Percentiles rank a stretch among this genome's conserved stretches.
Evolutionary conservation across 306 rosid genomes (phyloP).

Genomic region (Ormosia emarginata): DNA sequence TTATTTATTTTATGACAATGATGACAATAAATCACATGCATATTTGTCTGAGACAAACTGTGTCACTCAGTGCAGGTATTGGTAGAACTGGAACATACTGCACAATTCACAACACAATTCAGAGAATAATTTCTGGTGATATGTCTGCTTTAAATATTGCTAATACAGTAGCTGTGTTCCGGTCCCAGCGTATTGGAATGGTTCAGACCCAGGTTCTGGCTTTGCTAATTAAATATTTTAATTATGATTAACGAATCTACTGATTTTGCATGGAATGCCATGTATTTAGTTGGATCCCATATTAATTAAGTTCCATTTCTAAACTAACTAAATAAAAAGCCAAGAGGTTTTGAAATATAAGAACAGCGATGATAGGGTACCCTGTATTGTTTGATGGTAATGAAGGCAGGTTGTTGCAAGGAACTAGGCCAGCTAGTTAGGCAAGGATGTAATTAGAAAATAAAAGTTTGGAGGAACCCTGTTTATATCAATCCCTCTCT

Average conservation of each 20-base stretch:
- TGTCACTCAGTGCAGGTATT: constrained; percentile 91
- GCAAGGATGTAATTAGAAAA: constrained; percentile 1
- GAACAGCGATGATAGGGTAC: background rate
- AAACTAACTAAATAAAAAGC: background rate
- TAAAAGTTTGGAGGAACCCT: background rate
- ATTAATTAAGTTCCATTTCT: constrained; percentile 6
- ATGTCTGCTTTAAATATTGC: constrained; percentile 80
- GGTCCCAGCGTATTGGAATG: constrained; percentile 96
- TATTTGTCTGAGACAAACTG: constrained; percentile 43
- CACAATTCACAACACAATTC: constrained; percentile 82
- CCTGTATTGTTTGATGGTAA: constrained; percentile 7
- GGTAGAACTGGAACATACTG: constrained; percentile 98
- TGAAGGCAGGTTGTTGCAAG: background rate
- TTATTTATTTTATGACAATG: background rate
- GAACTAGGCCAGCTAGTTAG: background rate
- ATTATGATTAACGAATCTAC: background rate
- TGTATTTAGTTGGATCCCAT: background rate
- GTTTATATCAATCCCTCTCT: background rate
- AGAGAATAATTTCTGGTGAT: constrained; percentile 87
- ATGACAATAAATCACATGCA: background rate
- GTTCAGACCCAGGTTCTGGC: constrained; percentile 75
- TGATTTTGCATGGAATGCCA: constrained; percentile 9
- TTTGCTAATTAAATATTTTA: constrained; percentile 7
- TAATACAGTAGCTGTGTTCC: constrained; percentile 59
- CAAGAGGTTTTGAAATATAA: background rate